Evolutionary conservation across 805 yeast species (phyloP), one percentile per base, ranked within the genome.

Genomic region (Sugiyamaella valdiviana): DNA sequence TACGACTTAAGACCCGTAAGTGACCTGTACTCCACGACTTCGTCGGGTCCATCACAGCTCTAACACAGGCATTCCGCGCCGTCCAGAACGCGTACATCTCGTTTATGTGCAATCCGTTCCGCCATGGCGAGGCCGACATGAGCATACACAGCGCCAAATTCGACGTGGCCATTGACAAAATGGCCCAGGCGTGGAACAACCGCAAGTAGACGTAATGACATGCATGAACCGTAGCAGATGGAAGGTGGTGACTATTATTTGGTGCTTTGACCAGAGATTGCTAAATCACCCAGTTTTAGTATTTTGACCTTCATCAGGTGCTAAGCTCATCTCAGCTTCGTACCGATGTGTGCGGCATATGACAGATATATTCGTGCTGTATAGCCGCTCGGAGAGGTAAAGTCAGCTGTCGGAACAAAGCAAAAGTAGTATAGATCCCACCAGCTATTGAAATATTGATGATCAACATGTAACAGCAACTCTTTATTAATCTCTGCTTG

Each of bases 51-150:
- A n/a, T n/a, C n/a, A n/a, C n/a, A n/a, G n/a, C 17, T 22, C 44
- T 41, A 26, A 41, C 44, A 23, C 12, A 52, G 55, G 40, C 56
- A 45, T 63, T 58, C 15, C 45, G 48, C 17, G 46, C 57, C 4
- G 29, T 64, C 5, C 63, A 59, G n/a, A 56, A 53, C 16, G 63
- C 63, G 9, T 65, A 57, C 43, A 54, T 63, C 12, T 52, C 54
- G 16, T 57, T 59, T 46, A 56, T 61, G 21, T 62, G 67, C 51
- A 66, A 64, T 46, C 69, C 70, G 10, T 65, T 65, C 44, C 46
- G 54, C 48, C 49, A 54, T 6, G 48, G 32, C n/a, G 44, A 53
- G 23, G 36, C 39, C 6, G 44, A 55, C 42, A 39, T 46, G 12
- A 43, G 22, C 12, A 57, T 64, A 15, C 21, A 35, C 17, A 62